phyloP scores from a whole-genome alignment of 257 asterid species.

The Forsythia suspensa region DNA sequence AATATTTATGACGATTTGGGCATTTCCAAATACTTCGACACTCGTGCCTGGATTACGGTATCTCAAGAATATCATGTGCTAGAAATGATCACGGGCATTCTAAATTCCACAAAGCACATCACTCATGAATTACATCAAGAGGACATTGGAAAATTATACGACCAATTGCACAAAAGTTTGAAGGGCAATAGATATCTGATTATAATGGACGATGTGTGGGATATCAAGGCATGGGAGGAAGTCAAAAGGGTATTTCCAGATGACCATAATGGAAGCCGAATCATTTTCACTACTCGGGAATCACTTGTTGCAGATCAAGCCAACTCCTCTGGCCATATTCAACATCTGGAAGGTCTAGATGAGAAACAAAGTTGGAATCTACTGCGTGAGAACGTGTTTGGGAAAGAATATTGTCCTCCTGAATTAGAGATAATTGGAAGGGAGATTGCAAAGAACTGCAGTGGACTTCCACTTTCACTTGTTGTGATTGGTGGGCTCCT shows the following conservation, averaged over 20 bases:
- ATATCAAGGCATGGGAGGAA: background rate
- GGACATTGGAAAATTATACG: background rate
- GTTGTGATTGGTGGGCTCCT: constrained; percentile 17
- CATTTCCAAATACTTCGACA: background rate
- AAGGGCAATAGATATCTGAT: background rate
- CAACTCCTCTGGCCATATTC: constrained; percentile 11
- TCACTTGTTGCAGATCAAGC: constrained; percentile 13
- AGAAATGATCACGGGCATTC: background rate
- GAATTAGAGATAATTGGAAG: constrained; percentile 20
- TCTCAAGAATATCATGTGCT: background rate
- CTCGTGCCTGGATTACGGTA: background rate
- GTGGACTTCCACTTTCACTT: constrained; percentile 28
- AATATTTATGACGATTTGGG: background rate
- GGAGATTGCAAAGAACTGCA: constrained; percentile 22
- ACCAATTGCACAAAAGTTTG: background rate
- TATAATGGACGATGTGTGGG: background rate
- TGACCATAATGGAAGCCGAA: background rate
- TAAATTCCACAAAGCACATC: background rate
- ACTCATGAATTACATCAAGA: background rate
- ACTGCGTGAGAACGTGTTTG: constrained; percentile 17
- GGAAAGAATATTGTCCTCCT: constrained; percentile 15
- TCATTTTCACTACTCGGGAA: constrained; percentile 6
- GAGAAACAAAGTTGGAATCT: constrained; percentile 28
- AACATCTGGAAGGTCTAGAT: constrained; percentile 18
- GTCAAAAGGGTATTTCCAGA: background rate